Evolutionary conservation across 495 filamentous ascomycete genomes (phyloP).

Genomic region (Xylaria cubensis): DNA sequence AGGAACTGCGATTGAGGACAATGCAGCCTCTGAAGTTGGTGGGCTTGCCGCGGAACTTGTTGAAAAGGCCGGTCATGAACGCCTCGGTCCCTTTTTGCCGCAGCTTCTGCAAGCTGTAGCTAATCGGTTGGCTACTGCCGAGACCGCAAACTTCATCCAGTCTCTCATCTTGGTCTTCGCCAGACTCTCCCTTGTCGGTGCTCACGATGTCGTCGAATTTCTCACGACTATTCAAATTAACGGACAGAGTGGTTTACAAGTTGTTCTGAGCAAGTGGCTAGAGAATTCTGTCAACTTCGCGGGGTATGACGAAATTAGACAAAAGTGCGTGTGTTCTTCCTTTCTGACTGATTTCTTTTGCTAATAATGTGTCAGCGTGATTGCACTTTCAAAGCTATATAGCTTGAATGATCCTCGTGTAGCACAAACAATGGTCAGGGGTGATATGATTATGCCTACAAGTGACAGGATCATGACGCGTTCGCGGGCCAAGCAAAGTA

Average conservation of each 20-base stretch:
- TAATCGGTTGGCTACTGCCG: slow-evolving; percentile 78
- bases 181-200: slow-evolving; percentile 79
- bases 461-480: slow-evolving; percentile 91
- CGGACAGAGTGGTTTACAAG: slow-evolving; percentile 76
- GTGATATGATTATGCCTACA: slow-evolving; percentile 83
- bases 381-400: slow-evolving; percentile 88
- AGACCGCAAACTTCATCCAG: slow-evolving; percentile 82
- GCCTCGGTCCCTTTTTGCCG: slow-evolving; percentile 85
- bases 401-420: slow-evolving; percentile 84
- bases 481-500: slow-evolving; percentile 79
- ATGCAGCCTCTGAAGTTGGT: slow-evolving; percentile 93
- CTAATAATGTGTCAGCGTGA: slow-evolving; percentile 67
- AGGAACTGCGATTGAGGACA: slow-evolving; percentile 80
- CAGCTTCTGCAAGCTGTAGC: slow-evolving; percentile 93
- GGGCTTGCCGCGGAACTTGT: slow-evolving; percentile 93
- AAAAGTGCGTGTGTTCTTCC: slow-evolving; percentile 68
- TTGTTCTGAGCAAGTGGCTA: slow-evolving; percentile 93
- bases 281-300: slow-evolving; percentile 96
- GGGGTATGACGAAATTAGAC: slow-evolving; percentile 94
- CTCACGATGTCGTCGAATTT: slow-evolving; percentile 91
- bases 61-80: slow-evolving; percentile 88
- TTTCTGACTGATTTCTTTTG: slow-evolving; percentile 8
- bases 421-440: slow-evolving; percentile 80
- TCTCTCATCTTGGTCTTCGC: slow-evolving; percentile 95
- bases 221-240: slow-evolving; percentile 80